These are phyloP conservation scores for Arthroderma uncinatum DNA, from an alignment of 2,329 filamentous ascomycete species.

Conservation along the genomic window DNA sequence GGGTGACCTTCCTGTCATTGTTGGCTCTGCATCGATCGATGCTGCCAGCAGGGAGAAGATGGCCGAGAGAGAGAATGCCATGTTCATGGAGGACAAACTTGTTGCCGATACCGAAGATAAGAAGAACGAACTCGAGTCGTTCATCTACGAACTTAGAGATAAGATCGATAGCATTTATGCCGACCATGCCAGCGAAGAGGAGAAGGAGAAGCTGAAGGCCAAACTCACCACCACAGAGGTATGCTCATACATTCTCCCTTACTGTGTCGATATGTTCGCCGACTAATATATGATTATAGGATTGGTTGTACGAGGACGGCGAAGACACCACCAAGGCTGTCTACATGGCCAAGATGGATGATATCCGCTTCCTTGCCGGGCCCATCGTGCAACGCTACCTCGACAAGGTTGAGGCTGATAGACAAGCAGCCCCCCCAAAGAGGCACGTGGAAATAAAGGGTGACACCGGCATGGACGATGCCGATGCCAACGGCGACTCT, in stretches of 20 bases:
- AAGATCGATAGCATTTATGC: slow-evolving; percentile 89
- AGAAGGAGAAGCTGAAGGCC: slow-evolving; percentile 74
- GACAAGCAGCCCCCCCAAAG: slow-evolving; percentile 56
- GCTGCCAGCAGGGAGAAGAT: slow-evolving; percentile 52
- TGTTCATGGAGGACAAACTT: slow-evolving; percentile 98
- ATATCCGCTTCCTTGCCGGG: slow-evolving; percentile 80
- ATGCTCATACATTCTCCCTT: slow-evolving; percentile 30
- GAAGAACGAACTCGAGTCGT: slow-evolving; percentile 98
- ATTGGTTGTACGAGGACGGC: slow-evolving; percentile 97
- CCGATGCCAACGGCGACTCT: slow-evolving; percentile 37
- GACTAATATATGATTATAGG: slow-evolving; percentile 43
- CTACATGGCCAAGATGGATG: slow-evolving; percentile 90
- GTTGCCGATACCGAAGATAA: slow-evolving; percentile 97
- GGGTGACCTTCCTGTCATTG: slow-evolving; percentile 79
- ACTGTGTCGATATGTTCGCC: neutral
- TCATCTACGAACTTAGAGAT: slow-evolving; percentile 91
- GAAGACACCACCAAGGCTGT: slow-evolving; percentile 89
- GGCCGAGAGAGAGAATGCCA: slow-evolving; percentile 71
- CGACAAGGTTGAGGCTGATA: slow-evolving; percentile 84
- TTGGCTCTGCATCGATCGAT: slow-evolving; percentile 73
- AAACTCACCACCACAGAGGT: slow-evolving; percentile 84
- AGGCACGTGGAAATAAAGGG: slow-evolving; percentile 58
- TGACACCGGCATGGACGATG: slow-evolving; percentile 64
- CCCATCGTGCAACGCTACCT: slow-evolving; percentile 90
- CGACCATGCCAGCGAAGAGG: slow-evolving; percentile 79